Percentiles rank a stretch among this genome's conserved stretches.
phyloP scores from a whole-genome alignment of 2,329 filamentous ascomycete species.

The Diaporthe batatas region DNA sequence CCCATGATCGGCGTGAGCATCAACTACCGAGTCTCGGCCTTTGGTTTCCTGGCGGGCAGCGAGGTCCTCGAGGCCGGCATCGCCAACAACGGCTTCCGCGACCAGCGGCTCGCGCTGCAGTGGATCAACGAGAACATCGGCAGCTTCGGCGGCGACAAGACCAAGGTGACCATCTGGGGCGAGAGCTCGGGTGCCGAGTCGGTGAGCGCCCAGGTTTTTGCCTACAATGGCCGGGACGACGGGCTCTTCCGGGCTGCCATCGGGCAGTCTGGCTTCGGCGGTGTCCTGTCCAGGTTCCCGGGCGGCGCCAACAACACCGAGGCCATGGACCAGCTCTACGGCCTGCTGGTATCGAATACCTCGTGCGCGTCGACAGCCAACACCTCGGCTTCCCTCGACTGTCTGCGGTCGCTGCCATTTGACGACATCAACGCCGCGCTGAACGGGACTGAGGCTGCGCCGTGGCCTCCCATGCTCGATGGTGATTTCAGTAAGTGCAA shows the following conservation, averaged over 20 bases:
- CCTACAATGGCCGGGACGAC: conserved; percentile 65
- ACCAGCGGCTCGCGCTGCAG: conserved; percentile 60
- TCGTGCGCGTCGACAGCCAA: conserved; percentile 48
- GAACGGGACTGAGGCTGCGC: conserved; percentile 36
- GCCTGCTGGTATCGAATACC: conserved; percentile 48
- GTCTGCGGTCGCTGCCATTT: conserved; percentile 41
- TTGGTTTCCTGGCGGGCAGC: conserved; percentile 60
- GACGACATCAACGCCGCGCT: conserved; percentile 39
- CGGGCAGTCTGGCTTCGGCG: conserved; percentile 61
- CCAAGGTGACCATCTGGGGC: conserved; percentile 64
- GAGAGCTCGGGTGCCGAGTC: conserved; percentile 64
- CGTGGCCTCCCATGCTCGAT: conserved; percentile 42
- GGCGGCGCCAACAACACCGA: conserved; percentile 52
- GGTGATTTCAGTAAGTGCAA: conserved; percentile 40
- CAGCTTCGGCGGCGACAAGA: conserved; percentile 59
- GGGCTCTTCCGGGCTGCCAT: conserved; percentile 65
- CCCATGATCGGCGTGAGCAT: conserved; percentile 63
- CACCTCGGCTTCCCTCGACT: conserved; percentile 44
- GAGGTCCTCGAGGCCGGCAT: conserved; percentile 57
- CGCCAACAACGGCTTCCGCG: conserved; percentile 63
- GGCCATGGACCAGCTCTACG: conserved; percentile 48
- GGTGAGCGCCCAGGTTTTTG: conserved; percentile 60
- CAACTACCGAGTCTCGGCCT: conserved; percentile 63
- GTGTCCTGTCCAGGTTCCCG: conserved; percentile 48
- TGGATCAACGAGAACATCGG: conserved; percentile 63